Evolutionary conservation across 2,329 filamentous ascomycete genomes (phyloP), one percentile per base, ranked within the genome.

Genomic region (Thyridium curvatum): DNA sequence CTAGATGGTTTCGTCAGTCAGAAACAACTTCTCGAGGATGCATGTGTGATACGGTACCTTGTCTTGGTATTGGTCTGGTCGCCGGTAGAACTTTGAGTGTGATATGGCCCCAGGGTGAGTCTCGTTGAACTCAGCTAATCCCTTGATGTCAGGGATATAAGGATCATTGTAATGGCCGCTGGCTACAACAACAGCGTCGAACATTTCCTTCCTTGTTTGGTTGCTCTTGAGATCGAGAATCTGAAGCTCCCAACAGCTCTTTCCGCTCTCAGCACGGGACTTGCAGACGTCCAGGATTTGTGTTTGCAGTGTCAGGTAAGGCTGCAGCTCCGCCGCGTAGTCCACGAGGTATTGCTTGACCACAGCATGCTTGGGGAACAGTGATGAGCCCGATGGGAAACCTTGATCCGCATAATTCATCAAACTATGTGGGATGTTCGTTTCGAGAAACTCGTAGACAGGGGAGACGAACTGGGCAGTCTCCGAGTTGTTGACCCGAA

Each of bases 371-470:
- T 63, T 68, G 0, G 86, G 86, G 44, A 88, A 88, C 1, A 89
- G 64, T 39, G 81, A 74, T 8, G 70, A 65, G 8, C 75, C 68
- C 7, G 65, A 46, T 0, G 74, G 68, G 50, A 84, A 86, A 1
- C 68, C 54, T 3, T 71, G 64, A 43, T 86, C 81, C 1, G 76
- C 77, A 52, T 77, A 89, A 10, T 71, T 67, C 85, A 91, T 90
- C 26, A 90, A 57, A 1, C 67, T 66, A 41, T 82, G 73, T 0
- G 85, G 84, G 29, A 90, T 85, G 55, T 91, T 91, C 2, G 84
- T 86, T 54, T 89, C 83, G 3, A 89, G 64, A 12, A 67, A 61
- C 37, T 84, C 76, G 54, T 89, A 89, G 34, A 88, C 66, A 0
- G 84, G 82, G 3, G 82, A 84, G n/a, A 82, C 63, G 46, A 86